Evolutionary conservation across 2,329 filamentous ascomycete genomes (phyloP).

Genomic region (Stachybotrys chartarum): DNA sequence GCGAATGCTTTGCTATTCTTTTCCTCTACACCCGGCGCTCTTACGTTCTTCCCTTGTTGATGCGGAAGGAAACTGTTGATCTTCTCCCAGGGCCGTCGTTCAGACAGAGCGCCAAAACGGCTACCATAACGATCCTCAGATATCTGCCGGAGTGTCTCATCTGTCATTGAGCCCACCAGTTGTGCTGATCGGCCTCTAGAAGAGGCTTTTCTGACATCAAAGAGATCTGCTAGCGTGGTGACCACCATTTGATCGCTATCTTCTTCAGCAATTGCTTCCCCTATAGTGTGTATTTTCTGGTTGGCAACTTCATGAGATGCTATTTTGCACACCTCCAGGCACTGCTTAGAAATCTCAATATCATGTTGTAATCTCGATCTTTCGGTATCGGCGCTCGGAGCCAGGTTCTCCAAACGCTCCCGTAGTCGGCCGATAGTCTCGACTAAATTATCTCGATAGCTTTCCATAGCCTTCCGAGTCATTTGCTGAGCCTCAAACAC

Average conservation of each 20-base stretch:
- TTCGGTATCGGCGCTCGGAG: conserved; percentile 13
- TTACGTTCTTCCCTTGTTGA: background rate
- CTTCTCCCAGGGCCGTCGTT: background rate
- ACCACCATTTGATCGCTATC: conserved; percentile 32
- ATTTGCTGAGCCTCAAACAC: conserved; percentile 24
- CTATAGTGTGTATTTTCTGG: conserved; percentile 25
- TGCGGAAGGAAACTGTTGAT: background rate
- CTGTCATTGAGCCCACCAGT: conserved; percentile 26
- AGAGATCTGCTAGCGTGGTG: conserved; percentile 32
- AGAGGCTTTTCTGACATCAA: conserved; percentile 28
- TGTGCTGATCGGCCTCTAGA: conserved; percentile 25
- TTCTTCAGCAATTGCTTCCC: conserved; percentile 26
- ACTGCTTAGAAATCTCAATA: conserved; percentile 25
- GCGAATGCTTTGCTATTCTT: background rate
- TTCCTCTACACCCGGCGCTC: background rate
- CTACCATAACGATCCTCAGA: background rate
- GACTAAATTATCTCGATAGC: conserved; percentile 21
- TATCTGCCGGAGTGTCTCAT: conserved; percentile 9
- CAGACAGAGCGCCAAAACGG: background rate
- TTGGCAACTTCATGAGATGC: conserved; percentile 18
- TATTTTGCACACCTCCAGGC: conserved; percentile 29
- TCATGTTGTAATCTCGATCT: conserved; percentile 23
- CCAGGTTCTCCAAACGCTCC: conserved; percentile 19
- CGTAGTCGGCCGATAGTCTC: conserved; percentile 22
- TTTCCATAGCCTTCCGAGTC: conserved; percentile 19